phyloP scores from a whole-genome alignment of 2,329 filamentous ascomycete species.

The Pezicula neosporulosa region DNA sequence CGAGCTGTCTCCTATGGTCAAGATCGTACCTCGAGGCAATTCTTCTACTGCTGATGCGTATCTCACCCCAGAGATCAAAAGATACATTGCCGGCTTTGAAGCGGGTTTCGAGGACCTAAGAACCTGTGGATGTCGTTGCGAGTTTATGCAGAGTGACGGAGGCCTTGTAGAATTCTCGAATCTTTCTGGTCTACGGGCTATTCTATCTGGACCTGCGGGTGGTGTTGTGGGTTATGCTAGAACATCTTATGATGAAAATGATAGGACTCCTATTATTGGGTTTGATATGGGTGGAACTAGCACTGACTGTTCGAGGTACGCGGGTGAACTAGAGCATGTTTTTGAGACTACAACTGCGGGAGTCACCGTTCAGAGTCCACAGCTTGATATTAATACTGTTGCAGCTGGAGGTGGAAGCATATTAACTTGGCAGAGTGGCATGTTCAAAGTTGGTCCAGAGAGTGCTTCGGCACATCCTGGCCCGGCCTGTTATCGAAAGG shows the following conservation, averaged over 20 bases:
- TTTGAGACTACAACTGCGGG: constrained; percentile 70
- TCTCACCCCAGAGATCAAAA: constrained; percentile 62
- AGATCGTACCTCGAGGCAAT: constrained; percentile 60
- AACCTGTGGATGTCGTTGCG: constrained; percentile 56
- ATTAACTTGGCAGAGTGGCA: constrained; percentile 63
- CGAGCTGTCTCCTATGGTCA: constrained; percentile 68
- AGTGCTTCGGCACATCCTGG: constrained; percentile 67
- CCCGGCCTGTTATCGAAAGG: constrained; percentile 71
- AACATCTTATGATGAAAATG: constrained; percentile 79
- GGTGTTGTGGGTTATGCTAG: constrained; percentile 73
- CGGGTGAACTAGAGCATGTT: constrained; percentile 67
- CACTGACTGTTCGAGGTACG: constrained; percentile 68
- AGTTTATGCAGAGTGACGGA: constrained; percentile 58
- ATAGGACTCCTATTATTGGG: constrained; percentile 79
- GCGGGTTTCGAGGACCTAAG: constrained; percentile 56
- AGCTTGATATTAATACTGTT: constrained; percentile 74
- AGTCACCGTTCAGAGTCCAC: constrained; percentile 67
- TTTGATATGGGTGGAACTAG: constrained; percentile 83
- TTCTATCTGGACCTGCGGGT: constrained; percentile 62
- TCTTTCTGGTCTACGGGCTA: constrained; percentile 60
- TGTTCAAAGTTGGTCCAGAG: constrained; percentile 67
- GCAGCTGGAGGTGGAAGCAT: constrained; percentile 44
- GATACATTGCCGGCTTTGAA: constrained; percentile 62
- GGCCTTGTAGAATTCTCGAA: constrained; percentile 41
- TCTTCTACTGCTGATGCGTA: constrained; percentile 67